Evolutionary conservation across 1,284 basidiomycete genomes (phyloP), one percentile per base, ranked within the genome.

Genomic region (Ustilago nuda): DNA sequence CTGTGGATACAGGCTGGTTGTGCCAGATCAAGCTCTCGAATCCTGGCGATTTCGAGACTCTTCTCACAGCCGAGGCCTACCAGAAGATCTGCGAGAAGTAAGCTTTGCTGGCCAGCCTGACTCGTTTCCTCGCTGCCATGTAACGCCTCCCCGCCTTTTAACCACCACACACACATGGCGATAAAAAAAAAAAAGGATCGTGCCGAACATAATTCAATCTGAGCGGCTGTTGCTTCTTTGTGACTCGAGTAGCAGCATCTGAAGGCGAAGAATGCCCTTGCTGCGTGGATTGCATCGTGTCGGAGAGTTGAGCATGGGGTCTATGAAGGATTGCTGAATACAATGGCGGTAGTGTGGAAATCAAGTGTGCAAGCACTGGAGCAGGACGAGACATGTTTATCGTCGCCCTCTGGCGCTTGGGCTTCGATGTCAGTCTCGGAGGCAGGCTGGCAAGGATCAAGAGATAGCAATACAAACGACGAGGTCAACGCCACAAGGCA

Each of bases 1-100:
- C 27, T 35, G 19, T 33, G 27, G 7, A 8, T 12, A 32, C 82
- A 96, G 95, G 95, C 62, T 98, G 95, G 95, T 90, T 98, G 57
- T 95, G 93, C 91, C 95, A 94, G 88, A 92, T 99, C 86, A 91
- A 92, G 87, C 87, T 98, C 59, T 89, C 92, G 36, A 88, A 93
- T 70, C 91, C 93, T 6, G 86, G 89, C 8, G 93, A 90, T 91
- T 92, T 84, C 55, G 81, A 82, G 82, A 97, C 91, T 87, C 89
- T 99, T 36, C 88, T 99, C 86, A 89, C 90, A 37, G 91, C 89
- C 72, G 92, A 93, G 64, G 90, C 89, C 17, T 99, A 99, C 89
- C 90, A 91, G 87, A 71, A 73, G 64, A 55, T 77, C 39, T 77
- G 75, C 71, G 75, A 77, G 64, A 73, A 73, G 67, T 77, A 58